phyloP scores from a whole-genome alignment of 2,329 filamentous ascomycete genomes.

The Fusarium euwallaceae region DNA sequence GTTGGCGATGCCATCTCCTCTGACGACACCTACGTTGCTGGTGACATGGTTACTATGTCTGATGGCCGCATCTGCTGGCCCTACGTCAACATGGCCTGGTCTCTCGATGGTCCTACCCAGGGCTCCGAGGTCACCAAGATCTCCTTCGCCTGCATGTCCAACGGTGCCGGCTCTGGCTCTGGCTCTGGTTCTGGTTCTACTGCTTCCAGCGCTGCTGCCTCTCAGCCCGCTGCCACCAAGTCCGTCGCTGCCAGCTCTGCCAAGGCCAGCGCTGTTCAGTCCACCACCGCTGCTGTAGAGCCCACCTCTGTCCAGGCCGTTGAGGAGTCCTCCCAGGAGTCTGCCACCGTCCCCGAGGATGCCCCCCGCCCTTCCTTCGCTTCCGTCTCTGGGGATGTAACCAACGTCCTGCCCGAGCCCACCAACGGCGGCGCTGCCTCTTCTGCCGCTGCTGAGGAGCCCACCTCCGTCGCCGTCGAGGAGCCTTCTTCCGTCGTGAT shows the following conservation, averaged over 20 bases:
- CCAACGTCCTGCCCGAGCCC: constrained; percentile 29
- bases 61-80: constrained; percentile 73
- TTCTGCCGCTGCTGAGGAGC: constrained; percentile 19
- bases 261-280: constrained; percentile 15
- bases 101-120: constrained; percentile 41
- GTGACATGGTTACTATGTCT: constrained; percentile 72
- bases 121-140: constrained; percentile 56
- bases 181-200: constrained; percentile 3
- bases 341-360: constrained; percentile 15
- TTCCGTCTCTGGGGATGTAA: constrained; percentile 25
- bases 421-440: constrained; percentile 1
- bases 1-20: constrained; percentile 64
- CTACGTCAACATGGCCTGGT: constrained; percentile 69
- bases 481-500: constrained; percentile 23
- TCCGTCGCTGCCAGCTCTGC: constrained; percentile 10
- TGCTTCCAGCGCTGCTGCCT: constrained; percentile 10
- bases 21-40: constrained; percentile 69
- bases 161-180: constrained; percentile 26
- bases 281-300: constrained; percentile 18
- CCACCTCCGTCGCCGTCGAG: constrained; percentile 12
- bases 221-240: constrained; percentile 27
- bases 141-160: constrained; percentile 64
- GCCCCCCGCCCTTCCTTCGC: constrained; percentile 40
- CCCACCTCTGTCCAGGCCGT: constrained; percentile 20
- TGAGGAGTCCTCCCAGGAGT: constrained; percentile 19